Conservation (phyloP, 2,329 filamentous ascomycete genomes). For the Phialophora chinensis region DNA sequence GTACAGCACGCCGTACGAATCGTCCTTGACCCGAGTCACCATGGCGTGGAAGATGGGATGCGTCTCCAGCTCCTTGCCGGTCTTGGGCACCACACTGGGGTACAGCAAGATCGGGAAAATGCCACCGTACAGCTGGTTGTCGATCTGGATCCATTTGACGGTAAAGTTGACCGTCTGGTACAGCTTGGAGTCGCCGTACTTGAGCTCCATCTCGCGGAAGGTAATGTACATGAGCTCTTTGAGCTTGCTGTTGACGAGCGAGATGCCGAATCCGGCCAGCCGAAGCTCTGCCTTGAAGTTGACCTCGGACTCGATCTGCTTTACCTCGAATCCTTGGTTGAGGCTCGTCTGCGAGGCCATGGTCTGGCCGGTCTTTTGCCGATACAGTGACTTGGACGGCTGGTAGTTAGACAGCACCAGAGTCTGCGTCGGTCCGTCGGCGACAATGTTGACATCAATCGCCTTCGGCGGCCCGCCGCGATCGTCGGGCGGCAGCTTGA, state of each 20-base stretch:
- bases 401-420: slow-evolving; percentile 94
- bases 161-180: slow-evolving; percentile 91
- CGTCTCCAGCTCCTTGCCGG: slow-evolving; percentile 91
- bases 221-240: slow-evolving; percentile 94
- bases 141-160: slow-evolving; percentile 98
- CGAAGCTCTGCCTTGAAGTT: slow-evolving; percentile 89
- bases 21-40: slow-evolving; percentile 94
- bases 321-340: slow-evolving; percentile 85
- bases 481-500: slow-evolving; percentile 77
- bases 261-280: slow-evolving; percentile 88
- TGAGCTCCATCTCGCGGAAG: slow-evolving; percentile 85
- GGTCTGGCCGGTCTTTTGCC: slow-evolving; percentile 62
- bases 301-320: slow-evolving; percentile 83
- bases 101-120: slow-evolving; percentile 98
- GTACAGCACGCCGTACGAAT: slow-evolving; percentile 96
- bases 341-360: slow-evolving; percentile 63
- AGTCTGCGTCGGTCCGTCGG: slow-evolving; percentile 93
- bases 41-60: slow-evolving; percentile 93
- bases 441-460: slow-evolving; percentile 94
- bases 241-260: slow-evolving; percentile 88
- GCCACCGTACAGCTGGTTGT: slow-evolving; percentile 97
- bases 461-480: slow-evolving; percentile 75
- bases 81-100: slow-evolving; percentile 96
- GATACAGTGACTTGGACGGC: slow-evolving; percentile 89
- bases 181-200: slow-evolving; percentile 88